Evolutionary conservation across 345 rosid genomes (phyloP).

Genomic region (Camelina hispida): DNA sequence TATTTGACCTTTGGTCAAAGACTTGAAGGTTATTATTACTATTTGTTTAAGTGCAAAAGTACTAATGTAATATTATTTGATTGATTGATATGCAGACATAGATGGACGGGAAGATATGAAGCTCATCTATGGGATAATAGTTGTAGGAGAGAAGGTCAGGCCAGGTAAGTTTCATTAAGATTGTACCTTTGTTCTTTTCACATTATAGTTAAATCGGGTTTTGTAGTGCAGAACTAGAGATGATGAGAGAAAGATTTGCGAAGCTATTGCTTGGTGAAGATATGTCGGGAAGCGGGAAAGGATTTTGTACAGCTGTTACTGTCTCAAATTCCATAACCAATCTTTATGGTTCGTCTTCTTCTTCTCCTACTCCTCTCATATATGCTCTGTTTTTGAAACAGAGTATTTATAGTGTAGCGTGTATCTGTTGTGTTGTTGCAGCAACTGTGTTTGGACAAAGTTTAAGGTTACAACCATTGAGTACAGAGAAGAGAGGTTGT

Average conservation of each 20-base stretch:
- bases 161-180: too few species aligned
- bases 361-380: slow-evolving; percentile 37
- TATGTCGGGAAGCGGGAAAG: slow-evolving; percentile 94
- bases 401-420: not conserved
- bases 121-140: too few species aligned
- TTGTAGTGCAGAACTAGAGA: slow-evolving; percentile 56
- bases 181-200: too few species aligned
- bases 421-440: slow-evolving; percentile 39
- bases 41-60: not conserved
- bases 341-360: slow-evolving; percentile 66
- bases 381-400: slow-evolving; percentile 26
- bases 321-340: slow-evolving; percentile 88
- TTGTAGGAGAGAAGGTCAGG: too few species aligned
- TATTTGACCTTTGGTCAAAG: slow-evolving; percentile 2
- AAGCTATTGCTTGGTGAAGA: slow-evolving; percentile 92
- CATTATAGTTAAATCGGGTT: too few species aligned
- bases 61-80: slow-evolving; percentile 12
- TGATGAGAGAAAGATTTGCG: slow-evolving; percentile 86
- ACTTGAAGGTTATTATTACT: not conserved
- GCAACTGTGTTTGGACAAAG: slow-evolving; percentile 93
- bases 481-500: slow-evolving; percentile 76
- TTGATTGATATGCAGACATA: slow-evolving; percentile 58
- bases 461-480: slow-evolving; percentile 82
- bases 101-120: slow-evolving; percentile 96
- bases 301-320: slow-evolving; percentile 86